phyloP scores from a whole-genome alignment of 148 eudicot genomes.

The Nepenthes mirabilis region DNA sequence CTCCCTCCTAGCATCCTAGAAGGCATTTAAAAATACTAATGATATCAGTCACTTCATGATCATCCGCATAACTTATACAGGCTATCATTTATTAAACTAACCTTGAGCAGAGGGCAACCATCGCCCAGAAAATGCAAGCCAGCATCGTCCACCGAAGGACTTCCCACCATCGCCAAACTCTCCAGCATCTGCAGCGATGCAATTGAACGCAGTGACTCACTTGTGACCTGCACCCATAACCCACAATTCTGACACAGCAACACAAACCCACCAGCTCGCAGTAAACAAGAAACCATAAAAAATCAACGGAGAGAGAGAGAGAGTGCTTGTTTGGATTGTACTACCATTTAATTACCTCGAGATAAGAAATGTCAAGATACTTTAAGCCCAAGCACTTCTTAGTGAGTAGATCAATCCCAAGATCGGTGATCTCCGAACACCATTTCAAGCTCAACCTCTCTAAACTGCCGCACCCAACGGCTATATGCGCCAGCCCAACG shows the following conservation, averaged over 20 bases:
- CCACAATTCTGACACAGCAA: not conserved
- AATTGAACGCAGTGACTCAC: constrained; percentile 38
- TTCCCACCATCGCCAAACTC: constrained; percentile 50
- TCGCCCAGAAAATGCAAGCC: constrained; percentile 45
- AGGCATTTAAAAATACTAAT: too few relatives aligned
- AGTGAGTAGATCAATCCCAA: constrained; percentile 52
- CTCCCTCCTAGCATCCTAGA: too few relatives aligned
- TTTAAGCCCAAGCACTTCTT: constrained; percentile 42
- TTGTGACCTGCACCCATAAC: constrained; percentile 30
- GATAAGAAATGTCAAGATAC: constrained; percentile 52
- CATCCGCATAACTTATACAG: too few relatives aligned
- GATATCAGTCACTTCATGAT: too few relatives aligned
- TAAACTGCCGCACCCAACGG: constrained; percentile 41
- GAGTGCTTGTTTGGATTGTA: not conserved
- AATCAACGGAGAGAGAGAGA: not conserved
- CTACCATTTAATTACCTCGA: constrained; percentile 25
- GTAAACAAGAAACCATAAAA: not conserved
- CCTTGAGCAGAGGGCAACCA: constrained; percentile 81
- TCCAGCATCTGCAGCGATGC: constrained; percentile 39
- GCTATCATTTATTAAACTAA: constrained; percentile 4
- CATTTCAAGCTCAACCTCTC: constrained; percentile 63
- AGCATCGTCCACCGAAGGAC: constrained; percentile 45
- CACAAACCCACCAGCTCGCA: not conserved
- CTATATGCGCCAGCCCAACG: constrained; percentile 70
- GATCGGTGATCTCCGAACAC: constrained; percentile 70